These are phyloP conservation scores for Tolypocladium guangdongense DNA, from an alignment of 2,329 filamentous ascomycete species.

Conservation along the genomic window DNA sequence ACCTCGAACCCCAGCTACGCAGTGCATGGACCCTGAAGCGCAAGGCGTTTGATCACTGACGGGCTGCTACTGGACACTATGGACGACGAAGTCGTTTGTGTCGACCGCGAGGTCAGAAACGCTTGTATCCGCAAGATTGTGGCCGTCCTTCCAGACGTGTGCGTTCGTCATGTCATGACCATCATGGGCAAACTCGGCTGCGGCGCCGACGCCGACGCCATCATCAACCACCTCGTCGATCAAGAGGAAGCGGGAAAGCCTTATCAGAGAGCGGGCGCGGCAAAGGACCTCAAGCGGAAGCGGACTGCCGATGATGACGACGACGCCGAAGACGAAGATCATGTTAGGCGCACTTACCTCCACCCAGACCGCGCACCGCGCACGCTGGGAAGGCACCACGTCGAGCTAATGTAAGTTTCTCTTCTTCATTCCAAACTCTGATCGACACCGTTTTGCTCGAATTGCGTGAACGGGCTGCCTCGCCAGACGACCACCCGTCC, in stretches of 20 bases:
- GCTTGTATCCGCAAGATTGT: slow-evolving; percentile 8
- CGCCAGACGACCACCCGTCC: too few relatives aligned
- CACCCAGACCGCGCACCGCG: neutral
- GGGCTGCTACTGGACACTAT: neutral
- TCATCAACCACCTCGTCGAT: slow-evolving; percentile 29
- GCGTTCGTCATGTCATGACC: slow-evolving; percentile 22
- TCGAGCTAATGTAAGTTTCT: neutral
- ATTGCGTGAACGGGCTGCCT: neutral
- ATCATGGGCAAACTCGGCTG: slow-evolving; percentile 16
- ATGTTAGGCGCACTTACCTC: neutral
- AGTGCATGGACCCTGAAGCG: neutral
- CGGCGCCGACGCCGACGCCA: slow-evolving; percentile 14
- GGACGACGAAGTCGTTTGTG: neutral
- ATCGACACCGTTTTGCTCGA: neutral
- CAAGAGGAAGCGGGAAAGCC: slow-evolving; percentile 22
- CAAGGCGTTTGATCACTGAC: neutral
- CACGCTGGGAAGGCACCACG: neutral
- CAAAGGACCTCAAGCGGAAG: slow-evolving; percentile 29
- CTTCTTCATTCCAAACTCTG: neutral
- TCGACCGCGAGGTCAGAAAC: slow-evolving; percentile 1
- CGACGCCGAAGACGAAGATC: neutral
- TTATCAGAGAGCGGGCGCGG: slow-evolving; percentile 22
- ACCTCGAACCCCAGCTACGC: too few relatives aligned
- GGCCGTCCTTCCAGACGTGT: slow-evolving; percentile 35
- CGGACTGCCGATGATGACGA: slow-evolving; percentile 8